Evolutionary conservation across 2,329 filamentous ascomycete species (phyloP).

Genomic region (Epichloe bromicola): DNA sequence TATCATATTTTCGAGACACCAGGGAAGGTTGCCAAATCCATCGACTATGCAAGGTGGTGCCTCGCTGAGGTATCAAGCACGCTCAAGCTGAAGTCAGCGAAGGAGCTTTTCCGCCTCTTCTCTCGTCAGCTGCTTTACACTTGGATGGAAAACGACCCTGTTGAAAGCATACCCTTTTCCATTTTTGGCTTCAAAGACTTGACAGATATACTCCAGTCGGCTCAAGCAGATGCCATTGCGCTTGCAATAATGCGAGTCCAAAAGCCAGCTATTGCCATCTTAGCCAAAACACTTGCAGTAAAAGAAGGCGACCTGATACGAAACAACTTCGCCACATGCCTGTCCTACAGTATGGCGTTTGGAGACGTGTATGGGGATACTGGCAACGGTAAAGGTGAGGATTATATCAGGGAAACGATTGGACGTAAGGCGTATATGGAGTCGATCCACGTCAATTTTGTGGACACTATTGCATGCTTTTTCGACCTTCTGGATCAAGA

Average conservation of each 20-base stretch:
- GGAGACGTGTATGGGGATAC: constrained; percentile 16
- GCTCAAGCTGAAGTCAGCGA: constrained; percentile 52
- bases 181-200: constrained; percentile 71
- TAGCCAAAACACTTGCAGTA: constrained; percentile 45
- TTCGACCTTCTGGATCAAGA: constrained; percentile 70
- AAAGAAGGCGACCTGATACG: constrained; percentile 46
- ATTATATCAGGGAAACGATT: constrained; percentile 53
- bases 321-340: constrained; percentile 59
- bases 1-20: constrained; percentile 93
- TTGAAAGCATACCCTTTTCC: constrained; percentile 67
- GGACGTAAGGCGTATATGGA: constrained; percentile 52
- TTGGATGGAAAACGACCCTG: constrained; percentile 58
- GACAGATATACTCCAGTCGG: constrained; percentile 52
- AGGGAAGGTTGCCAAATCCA: constrained; percentile 52
- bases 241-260: constrained; percentile 74
- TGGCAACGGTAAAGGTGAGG: constrained; percentile 45
- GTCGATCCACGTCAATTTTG: constrained; percentile 56
- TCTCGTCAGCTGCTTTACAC: constrained; percentile 82
- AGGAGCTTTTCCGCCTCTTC: constrained; percentile 69
- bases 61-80: constrained; percentile 51
- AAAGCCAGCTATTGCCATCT: constrained; percentile 44
- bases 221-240: constrained; percentile 65
- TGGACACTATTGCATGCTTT: constrained; percentile 62
- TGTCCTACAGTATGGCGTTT: constrained; percentile 74
- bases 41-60: constrained; percentile 59